phyloP scores from a whole-genome alignment of 202 grass and related monocot species.

The Saccharum hybrid region DNA sequence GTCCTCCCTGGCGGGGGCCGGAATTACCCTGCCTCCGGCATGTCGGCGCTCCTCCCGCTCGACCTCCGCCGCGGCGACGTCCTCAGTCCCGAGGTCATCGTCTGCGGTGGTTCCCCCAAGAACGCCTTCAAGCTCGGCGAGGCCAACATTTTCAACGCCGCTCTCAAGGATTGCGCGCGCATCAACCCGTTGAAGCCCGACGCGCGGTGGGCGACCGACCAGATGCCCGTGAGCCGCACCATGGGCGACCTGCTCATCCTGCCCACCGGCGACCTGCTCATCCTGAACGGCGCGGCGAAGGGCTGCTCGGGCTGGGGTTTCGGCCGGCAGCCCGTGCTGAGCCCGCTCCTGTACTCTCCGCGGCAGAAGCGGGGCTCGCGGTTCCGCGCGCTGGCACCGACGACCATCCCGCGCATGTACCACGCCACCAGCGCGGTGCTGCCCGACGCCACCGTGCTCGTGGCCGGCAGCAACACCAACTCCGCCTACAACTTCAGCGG shows the following conservation, averaged over 20 bases:
- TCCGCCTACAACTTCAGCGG: conserved; percentile 66
- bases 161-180: conserved; percentile 57
- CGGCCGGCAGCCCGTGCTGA: conserved; percentile 53
- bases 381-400: conserved; percentile 52
- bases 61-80: conserved; percentile 44
- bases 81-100: conserved; percentile 56
- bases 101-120: conserved; percentile 58
- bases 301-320: conserved; percentile 64
- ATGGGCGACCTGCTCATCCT: conserved; percentile 83
- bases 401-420: conserved; percentile 70
- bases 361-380: conserved; percentile 22
- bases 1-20: conserved; percentile 52
- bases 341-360: conserved; percentile 61
- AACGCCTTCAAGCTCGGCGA: conserved; percentile 51
- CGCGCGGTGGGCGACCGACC: conserved; percentile 57
- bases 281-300: conserved; percentile 67
- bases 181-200: conserved; percentile 57
- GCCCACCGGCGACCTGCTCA: conserved; percentile 63
- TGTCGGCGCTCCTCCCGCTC: conserved; percentile 69
- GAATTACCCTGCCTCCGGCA: conserved; percentile 80
- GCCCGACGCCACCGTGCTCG: conserved; percentile 75
- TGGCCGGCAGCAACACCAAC: conserved; percentile 84
- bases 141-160: conserved; percentile 44
- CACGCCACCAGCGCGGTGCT: conserved; percentile 78
- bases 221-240: conserved; percentile 59